A percentile compares a stretch with the other conserved stretches of the same genome.
Evolutionary conservation across 2,329 filamentous ascomycete genomes (phyloP).

Genomic region (Hymenotorrendiella dingleyae): DNA sequence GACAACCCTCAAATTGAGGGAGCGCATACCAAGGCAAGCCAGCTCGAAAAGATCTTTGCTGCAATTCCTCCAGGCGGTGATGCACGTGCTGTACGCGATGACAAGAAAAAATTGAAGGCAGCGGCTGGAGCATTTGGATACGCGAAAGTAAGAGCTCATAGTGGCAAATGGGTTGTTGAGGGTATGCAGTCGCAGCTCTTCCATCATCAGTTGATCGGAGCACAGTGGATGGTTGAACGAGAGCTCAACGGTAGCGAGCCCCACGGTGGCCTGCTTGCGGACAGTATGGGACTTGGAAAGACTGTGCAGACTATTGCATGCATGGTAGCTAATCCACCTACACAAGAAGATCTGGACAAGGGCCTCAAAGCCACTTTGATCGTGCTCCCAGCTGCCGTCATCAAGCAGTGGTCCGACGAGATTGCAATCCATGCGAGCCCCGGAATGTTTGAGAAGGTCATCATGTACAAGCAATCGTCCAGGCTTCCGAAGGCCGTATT

Average conservation of each 20-base stretch:
- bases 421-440: conserved; percentile 19
- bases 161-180: conserved; percentile 37
- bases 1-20: conserved; percentile 18
- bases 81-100: conserved; percentile 17
- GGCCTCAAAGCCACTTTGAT: conserved; percentile 26
- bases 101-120: conserved; percentile 33
- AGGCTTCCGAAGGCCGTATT: conserved; percentile 11
- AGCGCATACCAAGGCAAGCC: conserved; percentile 15
- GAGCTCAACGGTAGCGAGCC: conserved; percentile 37
- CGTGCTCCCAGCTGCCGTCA: conserved; percentile 24
- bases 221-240: conserved; percentile 47
- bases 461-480: conserved; percentile 18
- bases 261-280: conserved; percentile 51
- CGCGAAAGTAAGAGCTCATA: conserved; percentile 28
- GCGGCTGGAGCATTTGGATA: conserved; percentile 39
- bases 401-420: conserved; percentile 28
- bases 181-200: conserved; percentile 43
- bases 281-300: conserved; percentile 62
- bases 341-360: conserved; percentile 31
- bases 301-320: conserved; percentile 44
- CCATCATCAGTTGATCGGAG: conserved; percentile 45
- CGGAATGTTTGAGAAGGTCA: conserved; percentile 17
- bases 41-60: conserved; percentile 23
- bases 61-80: conserved; percentile 22
- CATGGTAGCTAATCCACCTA: conserved; percentile 35